Evolutionary conservation across 495 filamentous ascomycete species (phyloP), one percentile per base, ranked within the genome.

Genomic region (Tuber brumale): DNA sequence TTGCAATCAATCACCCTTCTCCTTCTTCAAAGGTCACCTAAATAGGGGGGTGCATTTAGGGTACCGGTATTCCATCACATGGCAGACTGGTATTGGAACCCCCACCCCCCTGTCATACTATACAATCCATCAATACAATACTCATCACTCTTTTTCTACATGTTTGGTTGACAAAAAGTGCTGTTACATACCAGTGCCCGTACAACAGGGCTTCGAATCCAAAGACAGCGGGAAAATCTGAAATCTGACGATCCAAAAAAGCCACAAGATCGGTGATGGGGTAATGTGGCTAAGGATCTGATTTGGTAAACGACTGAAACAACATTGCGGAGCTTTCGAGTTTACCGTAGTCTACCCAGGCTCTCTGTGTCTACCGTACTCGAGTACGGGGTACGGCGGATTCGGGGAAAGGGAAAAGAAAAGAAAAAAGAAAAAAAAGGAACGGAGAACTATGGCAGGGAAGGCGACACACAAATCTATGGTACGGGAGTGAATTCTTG

Each of bases 191-290:
- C 27, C 18, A 18, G 18, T 35, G 5, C 37, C 37, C 37, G 5
- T 39, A 39, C 37, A 39, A 39, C 37, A 39, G 57, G 57, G 57
- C 57, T 66, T 35, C 57, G 27, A 35, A 66, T 66, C 82, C 74
- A 79, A 19, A 66, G 27, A 18, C 27, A 35, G 27, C 57, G 57
- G 57, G 57, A 66, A 31, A 66, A 66, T 66, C 57, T 66, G 27
- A 31, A 35, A 61, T 61, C 51, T 61, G n/a, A 27, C 27, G 12
- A 16, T 5, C n/a, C 1, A 10, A 12, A 31, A 27, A 16, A 61
- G 51, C 51, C 51, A 61, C 51, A 16, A 66, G 57, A 66, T 35
- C 57, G 27, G 27, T 66, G 27, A 35, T 66, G 57, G 57, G 27
- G 27, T 31, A 35, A 35, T 35, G 57, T 66, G 57, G 27, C 46